Base-by-base conservation (phyloP, 371 early-diverging fungal species). In the Umbelopsis sp. region DNA sequence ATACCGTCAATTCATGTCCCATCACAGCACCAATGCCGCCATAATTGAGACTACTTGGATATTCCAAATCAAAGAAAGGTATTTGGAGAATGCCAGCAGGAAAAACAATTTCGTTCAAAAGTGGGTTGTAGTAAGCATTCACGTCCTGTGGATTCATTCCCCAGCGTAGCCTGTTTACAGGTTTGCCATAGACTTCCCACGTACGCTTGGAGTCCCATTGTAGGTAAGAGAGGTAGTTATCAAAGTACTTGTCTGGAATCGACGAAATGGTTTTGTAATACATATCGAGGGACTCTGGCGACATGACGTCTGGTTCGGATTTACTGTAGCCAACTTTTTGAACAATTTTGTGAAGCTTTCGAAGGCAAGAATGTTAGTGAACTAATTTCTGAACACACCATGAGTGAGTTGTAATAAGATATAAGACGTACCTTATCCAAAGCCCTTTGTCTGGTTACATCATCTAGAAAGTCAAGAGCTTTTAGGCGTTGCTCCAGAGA, bases 1-100 rank as follows among this genome's bases (percentile, higher is more conserved):
- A 68, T 77, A 88, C 88, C 57, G 86, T 83, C 12, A 89, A 71
- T 72, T 88, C 90, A 73, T 90, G 89, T 7, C 87, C 90, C 44
- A 87, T 78, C 7, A 90, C 80, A 22, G 74, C 71, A 45, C 90
- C 89, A 45, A 91, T 82, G 53, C 80, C 83, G 25, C 90, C 90
- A 73, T 81, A 89, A 46, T 86, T 87, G 20, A 89, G 14, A 63
- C 85, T 86, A 41, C 77, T 81, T 12, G 87, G 89, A 22, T 71
- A 69, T 10, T 79, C 75, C 1, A 69, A 37, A 50, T 78, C 69
- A 66, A 74, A 80, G 41, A 86, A 86, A 4, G 87, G 87, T 0
- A 64, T 41, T 38, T 84, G 86, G 29, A 89, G 66, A 29, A 91
- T 88, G 3, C 85, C 90, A 8, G 88, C 87, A 11, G 87, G 89